Evolutionary conservation across 345 rosid genomes (phyloP).

Genomic region (Lepidium africanum): DNA sequence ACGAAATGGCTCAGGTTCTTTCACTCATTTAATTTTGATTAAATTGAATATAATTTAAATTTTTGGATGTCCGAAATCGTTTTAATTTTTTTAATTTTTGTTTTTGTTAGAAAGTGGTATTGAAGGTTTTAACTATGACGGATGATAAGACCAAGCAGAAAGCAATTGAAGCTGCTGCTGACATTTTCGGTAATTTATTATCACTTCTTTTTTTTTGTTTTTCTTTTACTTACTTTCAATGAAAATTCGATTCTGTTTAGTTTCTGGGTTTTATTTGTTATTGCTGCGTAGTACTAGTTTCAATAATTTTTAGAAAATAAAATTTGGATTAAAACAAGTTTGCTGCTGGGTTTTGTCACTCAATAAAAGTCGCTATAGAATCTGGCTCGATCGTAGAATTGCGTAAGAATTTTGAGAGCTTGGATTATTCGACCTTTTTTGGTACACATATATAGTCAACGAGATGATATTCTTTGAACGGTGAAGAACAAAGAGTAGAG

Average conservation of each 20-base stretch:
- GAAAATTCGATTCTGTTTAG: not conserved
- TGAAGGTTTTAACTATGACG: constrained; percentile 86
- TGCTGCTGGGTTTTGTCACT: not conserved
- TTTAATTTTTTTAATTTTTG: not conserved
- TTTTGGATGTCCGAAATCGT: not conserved
- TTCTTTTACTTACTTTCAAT: not conserved
- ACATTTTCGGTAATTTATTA: constrained; percentile 48
- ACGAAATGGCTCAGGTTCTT: constrained; percentile 58
- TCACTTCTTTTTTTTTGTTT: not conserved
- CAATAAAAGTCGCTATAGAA: not conserved
- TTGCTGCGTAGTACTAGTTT: not conserved
- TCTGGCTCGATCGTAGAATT: not conserved
- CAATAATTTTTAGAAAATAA: not conserved
- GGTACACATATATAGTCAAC: constrained; percentile 4
- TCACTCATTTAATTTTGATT: not conserved
- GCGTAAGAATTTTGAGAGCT: not conserved
- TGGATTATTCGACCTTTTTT: not conserved
- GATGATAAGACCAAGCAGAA: constrained; percentile 88
- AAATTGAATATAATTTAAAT: not conserved
- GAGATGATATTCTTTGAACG: not conserved
- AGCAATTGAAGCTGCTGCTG: constrained; percentile 88
- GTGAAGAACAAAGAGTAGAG: not conserved
- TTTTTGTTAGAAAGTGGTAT: constrained; percentile 54
- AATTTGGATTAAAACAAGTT: not conserved
- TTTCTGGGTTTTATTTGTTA: not conserved